These are phyloP conservation scores for Aurantiochytrium sp. DNA, from an alignment of 108 stramenopile genomes.

Conservation along the genomic window DNA sequence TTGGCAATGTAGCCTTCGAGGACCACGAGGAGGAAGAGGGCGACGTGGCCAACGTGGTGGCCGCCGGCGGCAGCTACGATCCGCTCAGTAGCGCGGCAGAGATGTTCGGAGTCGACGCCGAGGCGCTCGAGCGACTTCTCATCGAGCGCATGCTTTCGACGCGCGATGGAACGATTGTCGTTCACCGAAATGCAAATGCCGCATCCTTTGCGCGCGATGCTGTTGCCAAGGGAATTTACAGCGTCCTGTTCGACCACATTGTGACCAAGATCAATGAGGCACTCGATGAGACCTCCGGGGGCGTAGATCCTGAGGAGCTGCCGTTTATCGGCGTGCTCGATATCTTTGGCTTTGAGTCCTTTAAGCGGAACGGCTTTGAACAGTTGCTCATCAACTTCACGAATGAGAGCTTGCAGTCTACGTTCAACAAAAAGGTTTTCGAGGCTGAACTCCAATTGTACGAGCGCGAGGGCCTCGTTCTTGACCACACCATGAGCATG, in stretches of 20 bases:
- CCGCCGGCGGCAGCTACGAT: neutral
- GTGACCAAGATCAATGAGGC: conserved; percentile 19
- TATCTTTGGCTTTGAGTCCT: conserved; percentile 94
- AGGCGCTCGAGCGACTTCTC: conserved; percentile 31
- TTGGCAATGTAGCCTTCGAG: conserved; percentile 41
- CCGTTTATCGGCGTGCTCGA: conserved; percentile 84
- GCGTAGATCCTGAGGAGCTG: neutral
- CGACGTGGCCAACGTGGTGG: conserved; percentile 15
- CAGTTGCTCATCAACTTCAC: conserved; percentile 63
- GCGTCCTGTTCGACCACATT: conserved; percentile 23
- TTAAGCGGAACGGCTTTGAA: conserved; percentile 74
- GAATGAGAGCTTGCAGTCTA: conserved; percentile 52
- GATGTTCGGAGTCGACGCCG: conserved; percentile 23
- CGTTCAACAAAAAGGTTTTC: conserved; percentile 45
- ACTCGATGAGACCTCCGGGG: neutral
- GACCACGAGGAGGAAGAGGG: conserved; percentile 18
- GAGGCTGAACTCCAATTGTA: conserved; percentile 30
- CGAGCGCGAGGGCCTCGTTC: conserved; percentile 24
- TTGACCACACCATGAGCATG: neutral
- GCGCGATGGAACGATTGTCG: conserved; percentile 22
- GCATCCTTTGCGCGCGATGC: conserved; percentile 47
- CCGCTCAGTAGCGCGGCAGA: neutral
- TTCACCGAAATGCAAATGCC: conserved; percentile 37
- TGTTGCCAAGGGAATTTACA: conserved; percentile 33
- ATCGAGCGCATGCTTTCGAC: conserved; percentile 28